Evolutionary conservation across 2,329 filamentous ascomycete species (phyloP).

Genomic region (Alternaria triticina): DNA sequence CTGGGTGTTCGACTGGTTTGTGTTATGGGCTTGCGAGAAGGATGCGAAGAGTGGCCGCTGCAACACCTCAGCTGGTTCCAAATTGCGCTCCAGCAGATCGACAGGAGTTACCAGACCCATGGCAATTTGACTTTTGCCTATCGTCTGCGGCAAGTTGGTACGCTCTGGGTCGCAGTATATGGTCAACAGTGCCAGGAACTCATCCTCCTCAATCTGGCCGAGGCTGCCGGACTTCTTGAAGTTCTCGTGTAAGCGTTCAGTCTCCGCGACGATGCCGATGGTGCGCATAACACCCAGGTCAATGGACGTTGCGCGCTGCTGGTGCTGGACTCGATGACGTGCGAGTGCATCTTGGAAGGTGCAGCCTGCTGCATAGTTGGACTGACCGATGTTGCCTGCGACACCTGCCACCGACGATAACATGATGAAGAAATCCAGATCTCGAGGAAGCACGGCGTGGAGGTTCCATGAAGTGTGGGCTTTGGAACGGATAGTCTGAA

Average conservation of each 20-base stretch:
- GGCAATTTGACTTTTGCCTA: not conserved
- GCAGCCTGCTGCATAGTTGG: conserved; percentile 5
- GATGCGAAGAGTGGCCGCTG: not conserved
- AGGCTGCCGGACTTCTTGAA: not conserved
- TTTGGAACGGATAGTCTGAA: not conserved
- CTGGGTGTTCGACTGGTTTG: not conserved
- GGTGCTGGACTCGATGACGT: not conserved
- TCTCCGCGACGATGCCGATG: conserved; percentile 1
- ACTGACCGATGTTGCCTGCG: not conserved
- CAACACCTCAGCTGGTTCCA: not conserved
- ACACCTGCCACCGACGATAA: not conserved
- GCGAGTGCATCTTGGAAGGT: conserved; percentile 13
- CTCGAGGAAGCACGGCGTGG: conserved; percentile 3
- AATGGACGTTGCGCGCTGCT: not conserved
- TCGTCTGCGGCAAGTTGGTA: not conserved
- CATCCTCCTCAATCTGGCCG: not conserved
- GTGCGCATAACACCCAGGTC: conserved; percentile 1
- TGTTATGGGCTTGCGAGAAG: not conserved
- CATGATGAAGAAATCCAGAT: not conserved
- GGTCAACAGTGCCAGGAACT: not conserved
- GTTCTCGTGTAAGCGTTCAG: not conserved
- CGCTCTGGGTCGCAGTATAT: not conserved
- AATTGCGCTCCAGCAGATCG: not conserved
- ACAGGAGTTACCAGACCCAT: not conserved
- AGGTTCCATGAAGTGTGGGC: not conserved